Conservation (phyloP, 2,329 filamentous ascomycete genomes). For the Helicocarpus griseus region DNA sequence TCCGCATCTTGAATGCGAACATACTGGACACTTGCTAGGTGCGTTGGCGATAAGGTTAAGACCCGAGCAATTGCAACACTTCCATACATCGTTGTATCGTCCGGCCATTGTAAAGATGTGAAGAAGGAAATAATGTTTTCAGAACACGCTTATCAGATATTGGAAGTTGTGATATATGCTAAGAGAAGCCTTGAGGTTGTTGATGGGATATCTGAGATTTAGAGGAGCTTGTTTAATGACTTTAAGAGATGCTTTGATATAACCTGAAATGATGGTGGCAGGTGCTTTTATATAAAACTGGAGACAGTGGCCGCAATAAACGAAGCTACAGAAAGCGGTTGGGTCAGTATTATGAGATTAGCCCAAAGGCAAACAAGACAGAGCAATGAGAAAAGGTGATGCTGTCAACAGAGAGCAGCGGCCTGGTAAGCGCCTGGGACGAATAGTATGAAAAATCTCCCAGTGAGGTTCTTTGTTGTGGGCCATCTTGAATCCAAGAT, state of each 20-base stretch:
- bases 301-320: background rate
- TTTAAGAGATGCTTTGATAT: background rate
- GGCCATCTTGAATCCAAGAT: background rate
- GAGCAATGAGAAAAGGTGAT: background rate
- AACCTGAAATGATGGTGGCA: background rate
- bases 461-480: background rate
- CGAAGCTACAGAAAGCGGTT: background rate
- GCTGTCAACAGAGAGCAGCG: background rate
- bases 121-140: background rate
- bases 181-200: no score
- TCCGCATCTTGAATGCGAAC: constrained; percentile 8
- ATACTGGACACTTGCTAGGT: constrained; percentile 7
- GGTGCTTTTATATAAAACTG: background rate
- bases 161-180: no score
- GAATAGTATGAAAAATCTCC: background rate
- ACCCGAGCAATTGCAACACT: constrained; percentile 15
- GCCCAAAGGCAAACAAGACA: background rate
- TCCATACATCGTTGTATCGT: constrained; percentile 14
- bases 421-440: background rate
- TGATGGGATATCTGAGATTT: no score
- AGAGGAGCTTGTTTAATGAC: background rate
- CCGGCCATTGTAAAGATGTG: background rate
- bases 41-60: constrained; percentile 14
- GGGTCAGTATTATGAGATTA: background rate
- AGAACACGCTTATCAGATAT: no score